Percentiles rank a stretch among this genome's conserved stretches.
Evolutionary conservation across 2,329 filamentous ascomycete species (phyloP).

Genomic region (Claviceps sorghi): DNA sequence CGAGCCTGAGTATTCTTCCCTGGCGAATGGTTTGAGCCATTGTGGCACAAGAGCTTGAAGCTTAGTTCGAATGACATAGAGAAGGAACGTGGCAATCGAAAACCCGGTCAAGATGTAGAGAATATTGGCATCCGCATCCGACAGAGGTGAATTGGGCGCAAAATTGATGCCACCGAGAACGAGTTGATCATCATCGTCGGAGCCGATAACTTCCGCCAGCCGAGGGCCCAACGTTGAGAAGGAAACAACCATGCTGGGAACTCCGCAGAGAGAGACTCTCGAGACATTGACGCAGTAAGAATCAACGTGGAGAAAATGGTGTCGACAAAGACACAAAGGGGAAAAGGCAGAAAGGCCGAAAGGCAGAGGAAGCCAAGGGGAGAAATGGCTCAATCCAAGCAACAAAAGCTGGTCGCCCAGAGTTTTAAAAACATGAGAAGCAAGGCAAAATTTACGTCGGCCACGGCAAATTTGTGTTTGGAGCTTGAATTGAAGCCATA

Average conservation of each 20-base stretch:
- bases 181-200: background rate
- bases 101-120: slow-evolving; percentile 10
- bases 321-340: no score
- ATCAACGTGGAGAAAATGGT: background rate
- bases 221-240: background rate
- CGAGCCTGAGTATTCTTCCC: slow-evolving; percentile 17
- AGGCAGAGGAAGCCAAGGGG: background rate
- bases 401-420: background rate
- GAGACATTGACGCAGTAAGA: background rate
- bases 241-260: background rate
- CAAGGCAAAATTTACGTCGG: background rate
- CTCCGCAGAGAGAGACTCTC: background rate
- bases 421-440: background rate
- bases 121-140: slow-evolving; percentile 7
- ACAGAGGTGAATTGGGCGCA: background rate
- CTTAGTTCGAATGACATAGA: slow-evolving; percentile 15
- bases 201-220: background rate
- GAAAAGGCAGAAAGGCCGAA: background rate
- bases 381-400: background rate
- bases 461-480: background rate
- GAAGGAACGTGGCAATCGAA: slow-evolving; percentile 16
- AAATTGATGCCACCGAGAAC: background rate
- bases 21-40: slow-evolving; percentile 30
- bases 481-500: background rate
- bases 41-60: slow-evolving; percentile 19